Conservation (phyloP, 441 rosid species). For the Populus hybrid region DNA sequence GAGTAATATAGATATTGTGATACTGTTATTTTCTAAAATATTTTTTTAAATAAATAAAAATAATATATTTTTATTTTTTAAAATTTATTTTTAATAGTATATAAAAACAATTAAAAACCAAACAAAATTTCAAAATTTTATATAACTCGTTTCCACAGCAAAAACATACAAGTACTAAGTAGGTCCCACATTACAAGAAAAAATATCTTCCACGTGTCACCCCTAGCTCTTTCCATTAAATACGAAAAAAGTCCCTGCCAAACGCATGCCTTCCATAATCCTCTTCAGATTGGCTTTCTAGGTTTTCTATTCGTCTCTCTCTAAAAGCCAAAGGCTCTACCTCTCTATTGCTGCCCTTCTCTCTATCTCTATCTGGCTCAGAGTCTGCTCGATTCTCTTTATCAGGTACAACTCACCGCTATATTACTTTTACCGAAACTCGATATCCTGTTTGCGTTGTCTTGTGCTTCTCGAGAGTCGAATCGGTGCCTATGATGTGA, state of each 20-base stretch:
- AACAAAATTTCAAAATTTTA: too few species aligned
- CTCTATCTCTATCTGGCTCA: background rate
- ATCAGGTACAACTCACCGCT: background rate
- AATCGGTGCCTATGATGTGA: background rate
- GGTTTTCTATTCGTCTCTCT: background rate
- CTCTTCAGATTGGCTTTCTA: conserved; percentile 5
- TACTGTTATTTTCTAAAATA: too few species aligned
- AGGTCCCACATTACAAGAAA: background rate
- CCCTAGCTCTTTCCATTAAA: background rate
- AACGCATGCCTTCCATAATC: background rate
- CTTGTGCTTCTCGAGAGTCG: background rate
- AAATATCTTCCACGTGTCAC: background rate
- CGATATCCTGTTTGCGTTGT: background rate
- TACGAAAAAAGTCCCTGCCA: background rate
- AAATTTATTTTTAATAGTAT: too few species aligned
- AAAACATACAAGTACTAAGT: background rate
- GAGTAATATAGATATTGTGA: background rate
- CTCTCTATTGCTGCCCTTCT: background rate
- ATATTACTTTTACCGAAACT: background rate
- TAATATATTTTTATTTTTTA: too few species aligned
- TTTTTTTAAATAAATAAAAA: too few species aligned
- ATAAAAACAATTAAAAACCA: too few species aligned
- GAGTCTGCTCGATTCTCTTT: background rate
- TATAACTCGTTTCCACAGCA: too few species aligned
- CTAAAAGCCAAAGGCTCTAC: background rate